Evolutionary conservation across 257 asterid genomes (phyloP).

Genomic region (Leonotis leonurus): DNA sequence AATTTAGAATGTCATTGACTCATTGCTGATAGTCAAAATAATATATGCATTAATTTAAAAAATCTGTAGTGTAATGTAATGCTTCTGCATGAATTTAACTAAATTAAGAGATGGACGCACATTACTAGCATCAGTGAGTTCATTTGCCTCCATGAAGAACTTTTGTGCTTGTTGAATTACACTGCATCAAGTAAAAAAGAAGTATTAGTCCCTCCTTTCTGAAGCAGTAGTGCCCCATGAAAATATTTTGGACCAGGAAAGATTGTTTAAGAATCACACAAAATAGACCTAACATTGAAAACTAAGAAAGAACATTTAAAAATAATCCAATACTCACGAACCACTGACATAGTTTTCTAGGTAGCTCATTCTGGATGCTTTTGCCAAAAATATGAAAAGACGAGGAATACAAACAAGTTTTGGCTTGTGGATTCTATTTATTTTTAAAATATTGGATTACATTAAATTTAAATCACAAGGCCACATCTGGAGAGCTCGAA

Average conservation of each 20-base stretch:
- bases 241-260: not conserved
- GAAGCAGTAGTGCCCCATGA: constrained; percentile 10
- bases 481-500: too few relatives aligned
- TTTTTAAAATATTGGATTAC: too few relatives aligned
- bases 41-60: not conserved
- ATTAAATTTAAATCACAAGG: too few relatives aligned
- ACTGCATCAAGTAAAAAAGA: constrained; percentile 45
- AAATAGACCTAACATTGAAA: not conserved
- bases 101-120: constrained; percentile 40
- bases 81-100: constrained; percentile 10
- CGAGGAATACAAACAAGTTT: not conserved
- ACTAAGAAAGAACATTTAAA: not conserved
- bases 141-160: constrained; percentile 68
- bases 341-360: not conserved
- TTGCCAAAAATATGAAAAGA: not conserved
- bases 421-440: too few relatives aligned
- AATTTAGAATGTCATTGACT: not conserved
- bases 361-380: constrained; percentile 6
- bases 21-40: not conserved
- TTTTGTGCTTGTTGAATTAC: constrained; percentile 77
- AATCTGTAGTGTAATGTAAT: not conserved
- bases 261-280: not conserved
- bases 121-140: constrained; percentile 51
- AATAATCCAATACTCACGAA: not conserved
- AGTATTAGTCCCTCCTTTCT: constrained; percentile 25